Evolutionary conservation across 352 stramenopile species (phyloP).

Genomic region (Pythium coloratum): DNA sequence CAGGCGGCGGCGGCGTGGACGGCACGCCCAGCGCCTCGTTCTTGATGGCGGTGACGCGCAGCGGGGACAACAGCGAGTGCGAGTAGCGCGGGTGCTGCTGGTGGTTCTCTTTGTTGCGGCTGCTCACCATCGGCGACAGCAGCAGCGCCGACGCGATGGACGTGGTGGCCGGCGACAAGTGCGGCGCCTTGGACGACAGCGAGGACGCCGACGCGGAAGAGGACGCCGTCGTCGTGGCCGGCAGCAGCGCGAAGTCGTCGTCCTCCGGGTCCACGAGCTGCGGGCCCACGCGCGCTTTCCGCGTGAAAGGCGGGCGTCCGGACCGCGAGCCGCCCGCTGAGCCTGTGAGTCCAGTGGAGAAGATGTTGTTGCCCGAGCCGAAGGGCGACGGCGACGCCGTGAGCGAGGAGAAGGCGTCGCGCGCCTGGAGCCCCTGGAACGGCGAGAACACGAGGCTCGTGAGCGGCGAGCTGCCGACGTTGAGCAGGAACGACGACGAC

Average conservation of each 20-base stretch:
- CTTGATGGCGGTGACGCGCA: constrained; percentile 20
- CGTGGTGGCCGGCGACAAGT: constrained; percentile 22
- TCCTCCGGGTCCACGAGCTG: constrained; percentile 29
- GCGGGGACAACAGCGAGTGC: constrained; percentile 15
- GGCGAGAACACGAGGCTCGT: constrained; percentile 30
- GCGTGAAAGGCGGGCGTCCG: constrained; percentile 21
- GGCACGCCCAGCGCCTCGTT: constrained; percentile 9
- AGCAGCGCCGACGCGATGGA: constrained; percentile 30
- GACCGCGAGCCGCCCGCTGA: constrained; percentile 1
- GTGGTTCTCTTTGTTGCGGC: constrained; percentile 26
- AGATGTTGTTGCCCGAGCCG: constrained; percentile 7
- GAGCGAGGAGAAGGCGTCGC: constrained; percentile 22
- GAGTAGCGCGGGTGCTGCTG: constrained; percentile 6
- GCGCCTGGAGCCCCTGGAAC: constrained; percentile 13
- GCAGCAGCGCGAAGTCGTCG: constrained; percentile 13
- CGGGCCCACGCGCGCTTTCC: constrained; percentile 27
- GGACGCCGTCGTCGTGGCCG: neutral
- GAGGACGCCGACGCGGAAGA: neutral
- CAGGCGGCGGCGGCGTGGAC: constrained; percentile 20
- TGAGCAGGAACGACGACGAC: constrained; percentile 10
- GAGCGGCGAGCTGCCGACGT: constrained; percentile 26
- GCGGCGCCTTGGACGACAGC: neutral
- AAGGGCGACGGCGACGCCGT: constrained; percentile 28
- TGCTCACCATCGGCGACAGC: constrained; percentile 17
- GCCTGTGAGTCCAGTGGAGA: constrained; percentile 22